phyloP scores from a whole-genome alignment of 169 alveolate genomes.

The Besnoitia besnoiti region DNA sequence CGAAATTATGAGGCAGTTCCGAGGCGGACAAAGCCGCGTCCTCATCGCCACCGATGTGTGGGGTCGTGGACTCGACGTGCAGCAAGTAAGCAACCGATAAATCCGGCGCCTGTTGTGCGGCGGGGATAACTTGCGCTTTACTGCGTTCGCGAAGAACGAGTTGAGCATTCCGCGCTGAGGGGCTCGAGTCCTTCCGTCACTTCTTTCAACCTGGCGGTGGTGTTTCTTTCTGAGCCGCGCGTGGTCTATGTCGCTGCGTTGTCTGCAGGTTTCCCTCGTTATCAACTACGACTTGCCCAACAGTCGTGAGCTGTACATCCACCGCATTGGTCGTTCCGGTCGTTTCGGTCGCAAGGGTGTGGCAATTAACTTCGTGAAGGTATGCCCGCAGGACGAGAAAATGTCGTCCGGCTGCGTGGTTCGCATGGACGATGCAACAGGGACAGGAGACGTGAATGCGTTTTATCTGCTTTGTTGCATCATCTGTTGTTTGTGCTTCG shows the following conservation, averaged over 20 bases:
- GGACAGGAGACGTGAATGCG: background rate
- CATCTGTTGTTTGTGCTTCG: background rate
- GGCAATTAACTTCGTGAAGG: conserved; percentile 97
- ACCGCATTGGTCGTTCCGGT: conserved; percentile 99
- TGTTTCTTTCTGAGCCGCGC: too few species aligned
- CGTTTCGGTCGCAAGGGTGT: conserved; percentile 99
- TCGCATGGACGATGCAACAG: background rate
- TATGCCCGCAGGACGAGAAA: conserved; percentile 38
- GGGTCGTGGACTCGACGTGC: conserved; percentile 99
- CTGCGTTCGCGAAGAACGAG: too few species aligned
- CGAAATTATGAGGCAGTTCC: conserved; percentile 96
- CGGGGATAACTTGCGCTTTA: too few species aligned
- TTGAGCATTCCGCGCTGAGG: too few species aligned
- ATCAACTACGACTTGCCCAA: conserved; percentile 98
- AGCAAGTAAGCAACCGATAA: too few species aligned
- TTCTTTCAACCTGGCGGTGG: too few species aligned
- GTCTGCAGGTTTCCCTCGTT: conserved; percentile 90
- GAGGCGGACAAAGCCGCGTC: conserved; percentile 96
- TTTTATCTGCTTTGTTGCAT: background rate
- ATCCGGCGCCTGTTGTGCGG: background rate
- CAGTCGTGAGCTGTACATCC: conserved; percentile 96
- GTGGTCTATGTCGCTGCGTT: background rate
- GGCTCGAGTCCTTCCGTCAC: too few species aligned
- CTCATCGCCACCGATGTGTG: conserved; percentile 98
- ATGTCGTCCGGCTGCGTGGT: background rate